These are phyloP conservation scores for Candida orba DNA, from an alignment of 805 yeast species.

Conservation along the genomic window DNA sequence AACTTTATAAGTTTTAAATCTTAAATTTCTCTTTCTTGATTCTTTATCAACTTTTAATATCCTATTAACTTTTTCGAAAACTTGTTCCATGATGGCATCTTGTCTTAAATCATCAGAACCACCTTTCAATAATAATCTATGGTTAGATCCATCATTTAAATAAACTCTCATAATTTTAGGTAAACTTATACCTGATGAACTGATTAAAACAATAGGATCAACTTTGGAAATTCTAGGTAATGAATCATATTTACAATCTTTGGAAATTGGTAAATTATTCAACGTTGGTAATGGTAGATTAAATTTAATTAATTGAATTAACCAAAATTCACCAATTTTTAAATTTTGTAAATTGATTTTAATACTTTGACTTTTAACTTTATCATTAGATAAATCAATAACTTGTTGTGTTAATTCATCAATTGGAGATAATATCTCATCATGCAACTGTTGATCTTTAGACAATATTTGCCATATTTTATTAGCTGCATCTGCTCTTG, in stretches of 20 bases:
- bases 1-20: constrained; percentile 79
- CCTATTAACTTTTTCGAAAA: constrained; percentile 76
- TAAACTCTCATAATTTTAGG: constrained; percentile 68
- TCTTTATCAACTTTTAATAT: constrained; percentile 50
- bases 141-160: constrained; percentile 51
- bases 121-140: constrained; percentile 65
- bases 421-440: constrained; percentile 35
- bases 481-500: constrained; percentile 47
- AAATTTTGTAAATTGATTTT: constrained; percentile 26
- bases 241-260: constrained; percentile 34
- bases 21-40: constrained; percentile 48
- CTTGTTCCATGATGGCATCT: constrained; percentile 97
- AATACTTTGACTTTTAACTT: constrained; percentile 24
- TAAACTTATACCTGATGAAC: constrained; percentile 75
- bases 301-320: constrained; percentile 34
- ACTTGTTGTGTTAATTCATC: constrained; percentile 44
- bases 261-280: constrained; percentile 35
- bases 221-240: constrained; percentile 43
- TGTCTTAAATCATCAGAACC: constrained; percentile 91
- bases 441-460: constrained; percentile 21
- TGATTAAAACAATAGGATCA: constrained; percentile 44
- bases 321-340: constrained; percentile 52
- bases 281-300: constrained; percentile 64
- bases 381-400: constrained; percentile 43
- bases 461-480: constrained; percentile 36